A percentile compares a stretch with the other conserved stretches of the same genome.
Conservation (phyloP, 768 basidiomycete species). For the Mrakia hoshinonis region DNA sequence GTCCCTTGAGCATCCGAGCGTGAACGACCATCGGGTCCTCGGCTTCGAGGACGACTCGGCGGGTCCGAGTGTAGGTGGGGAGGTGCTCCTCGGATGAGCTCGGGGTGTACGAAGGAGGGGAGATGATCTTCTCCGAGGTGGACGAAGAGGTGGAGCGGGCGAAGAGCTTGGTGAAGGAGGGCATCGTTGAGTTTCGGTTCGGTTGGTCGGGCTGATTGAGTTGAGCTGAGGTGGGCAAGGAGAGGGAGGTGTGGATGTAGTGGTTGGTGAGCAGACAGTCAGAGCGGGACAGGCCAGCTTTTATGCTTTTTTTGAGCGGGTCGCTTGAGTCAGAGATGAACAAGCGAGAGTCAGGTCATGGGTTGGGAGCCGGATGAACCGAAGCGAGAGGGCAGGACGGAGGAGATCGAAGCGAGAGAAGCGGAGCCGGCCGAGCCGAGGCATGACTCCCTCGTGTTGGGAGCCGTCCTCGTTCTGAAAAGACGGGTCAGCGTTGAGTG, state of each 20-base stretch:
- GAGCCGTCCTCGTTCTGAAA: too few species aligned
- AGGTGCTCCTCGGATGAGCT: neutral
- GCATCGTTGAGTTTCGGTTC: neutral
- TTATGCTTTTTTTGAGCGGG: neutral
- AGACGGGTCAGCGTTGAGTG: too few species aligned
- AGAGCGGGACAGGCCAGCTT: neutral
- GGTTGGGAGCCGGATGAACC: too few species aligned
- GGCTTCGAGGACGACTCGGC: neutral
- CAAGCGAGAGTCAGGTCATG: too few species aligned
- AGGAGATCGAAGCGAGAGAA: too few species aligned
- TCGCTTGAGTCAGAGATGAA: too few species aligned
- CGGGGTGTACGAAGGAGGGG: neutral
- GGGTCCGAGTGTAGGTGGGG: neutral
- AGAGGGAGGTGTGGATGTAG: neutral
- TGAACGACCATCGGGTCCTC: neutral
- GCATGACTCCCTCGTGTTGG: too few species aligned
- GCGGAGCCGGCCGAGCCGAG: too few species aligned
- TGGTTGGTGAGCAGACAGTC: neutral
- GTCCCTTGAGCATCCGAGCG: neutral
- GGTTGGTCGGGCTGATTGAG: neutral
- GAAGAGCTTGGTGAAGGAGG: slow-evolving; percentile 7
- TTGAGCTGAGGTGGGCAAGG: neutral
- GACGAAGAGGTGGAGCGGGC: neutral
- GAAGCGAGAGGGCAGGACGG: too few species aligned
- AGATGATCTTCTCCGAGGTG: neutral